Base-by-base conservation (phyloP, 257 asterid genomes). In the Echium plantagineum region DNA sequence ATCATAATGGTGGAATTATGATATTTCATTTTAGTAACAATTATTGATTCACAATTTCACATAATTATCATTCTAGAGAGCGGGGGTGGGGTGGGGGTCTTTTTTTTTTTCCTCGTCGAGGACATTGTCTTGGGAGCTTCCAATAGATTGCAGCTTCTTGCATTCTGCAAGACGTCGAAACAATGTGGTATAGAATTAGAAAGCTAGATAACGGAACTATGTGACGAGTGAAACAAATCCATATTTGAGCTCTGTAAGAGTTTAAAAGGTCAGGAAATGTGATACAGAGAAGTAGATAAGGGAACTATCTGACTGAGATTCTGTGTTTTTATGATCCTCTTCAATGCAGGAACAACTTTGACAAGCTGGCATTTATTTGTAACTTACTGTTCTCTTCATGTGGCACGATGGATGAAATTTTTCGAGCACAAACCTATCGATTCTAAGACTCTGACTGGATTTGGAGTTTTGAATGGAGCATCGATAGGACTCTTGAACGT, bases 361-460 rank as follows among this genome's bases (percentile, higher is more conserved):
- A 88, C 96, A 58, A 88, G 96, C 75, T 88, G 96, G 96, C 94
- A 88, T 83, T 95, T 88, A 71, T 86, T 85, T 32, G 96, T 88
- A 57, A 88, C 96, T 18, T 88, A 85, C 76, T 88, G 96, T 72
- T 85, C 88, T 68, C 94, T 88, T 66, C 96, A 88, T 61, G 79
- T 88, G 76, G 94, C 96, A 62, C 69, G 79, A 68, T 80, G 88
- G 85, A 73, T 85, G 88, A 85, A 79, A 72, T 77, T 80, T 74
- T 88, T 88, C 61, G 96, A 88, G 75, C 95, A 88, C 88, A 88
- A 88, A 75, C 96, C 95, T 78, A 83, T 88, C 61, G 96, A 88
- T 83, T 80, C 90, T 20, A 75, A 83, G 81, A 83, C 89, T 61
- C 88, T 85, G 61, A 88, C 83, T 87, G 94, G 95, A 22, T 88